Evolutionary conservation across 2,329 filamentous ascomycete species (phyloP), one percentile per base, ranked within the genome.

Genomic region (Rosellinia necatrix): DNA sequence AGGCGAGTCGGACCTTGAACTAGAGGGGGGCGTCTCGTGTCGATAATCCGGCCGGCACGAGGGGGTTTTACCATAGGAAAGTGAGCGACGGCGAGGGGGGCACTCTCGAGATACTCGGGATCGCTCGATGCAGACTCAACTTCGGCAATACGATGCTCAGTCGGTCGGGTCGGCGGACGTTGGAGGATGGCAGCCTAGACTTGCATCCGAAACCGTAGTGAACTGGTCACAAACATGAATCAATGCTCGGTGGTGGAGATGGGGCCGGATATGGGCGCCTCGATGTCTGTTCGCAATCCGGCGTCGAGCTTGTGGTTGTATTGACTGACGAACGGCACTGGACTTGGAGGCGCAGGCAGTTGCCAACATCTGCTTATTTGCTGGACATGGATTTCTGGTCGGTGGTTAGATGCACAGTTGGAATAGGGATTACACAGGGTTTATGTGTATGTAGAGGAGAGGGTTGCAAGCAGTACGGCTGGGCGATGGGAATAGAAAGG

Each of bases 151-250:
- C 35, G 61, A 43, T 62, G 52, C 34, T 54, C 35, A 51, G 56
- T 53, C 21, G 44, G 32, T 53, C 48, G 49, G 49, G 51, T 38
- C 32, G 52, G 40, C 27, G 41, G 44, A 43, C 30, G 48, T 21
- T 44, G 51, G 62, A 60, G 65, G 56, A 61, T 49, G 61, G 53
- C 60, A 43, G 57, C 25, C 64, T 53, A 52, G 66, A 55, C 61
- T 64, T 51, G 61, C 53, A 65, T 62, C 60, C 64, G 61, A 68
- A 60, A 62, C 59, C 54, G 57, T 61, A 59, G 25, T 58, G 49
- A 58, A 62, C 59, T 38, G 53, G 27, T 29, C 22, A 37, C 40
- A 25, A 46, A 29, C 46, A 56, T 44, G 32, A 24, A 55, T 21
- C 32, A 38, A 41, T 42, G 53, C 53, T n/a, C n/a, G n/a, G n/a